Evolutionary conservation across 352 stramenopile species (phyloP).

Genomic region (Phytophthora idaei): DNA sequence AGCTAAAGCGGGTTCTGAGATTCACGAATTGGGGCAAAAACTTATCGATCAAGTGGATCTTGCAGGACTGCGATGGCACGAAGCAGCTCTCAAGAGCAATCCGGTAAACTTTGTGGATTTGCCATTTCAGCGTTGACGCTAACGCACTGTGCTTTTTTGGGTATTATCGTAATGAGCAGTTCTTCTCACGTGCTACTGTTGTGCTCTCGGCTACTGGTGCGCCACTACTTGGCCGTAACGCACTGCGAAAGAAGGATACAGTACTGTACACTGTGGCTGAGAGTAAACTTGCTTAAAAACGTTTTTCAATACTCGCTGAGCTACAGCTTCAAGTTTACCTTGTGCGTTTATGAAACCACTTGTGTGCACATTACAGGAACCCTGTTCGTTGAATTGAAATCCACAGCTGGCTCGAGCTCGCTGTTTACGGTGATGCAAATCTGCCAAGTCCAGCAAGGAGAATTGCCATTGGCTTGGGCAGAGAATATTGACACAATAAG

Average conservation of each 20-base stretch:
- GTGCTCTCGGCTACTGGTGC: too few species aligned
- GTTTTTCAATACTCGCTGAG: background rate
- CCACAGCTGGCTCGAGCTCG: background rate
- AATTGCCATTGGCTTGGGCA: background rate
- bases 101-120: background rate
- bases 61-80: slow-evolving; percentile 1
- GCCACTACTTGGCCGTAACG: too few species aligned
- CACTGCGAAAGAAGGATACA: background rate
- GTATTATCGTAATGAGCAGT: too few species aligned
- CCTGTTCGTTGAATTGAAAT: background rate
- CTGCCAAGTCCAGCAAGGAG: background rate
- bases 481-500: too few species aligned
- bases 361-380: background rate
- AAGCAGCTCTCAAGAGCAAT: slow-evolving; percentile 15
- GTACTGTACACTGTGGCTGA: too few species aligned
- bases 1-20: background rate
- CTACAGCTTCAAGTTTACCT: background rate
- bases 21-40: background rate
- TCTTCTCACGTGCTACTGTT: too few species aligned
- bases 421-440: background rate
- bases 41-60: background rate
- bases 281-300: too few species aligned
- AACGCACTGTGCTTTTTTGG: too few species aligned
- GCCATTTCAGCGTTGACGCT: background rate
- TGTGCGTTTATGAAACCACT: background rate